Percentiles rank a stretch among this genome's conserved stretches.
phyloP scores from a whole-genome alignment of 2,329 filamentous ascomycete species.

The Botrytis byssoidea region DNA sequence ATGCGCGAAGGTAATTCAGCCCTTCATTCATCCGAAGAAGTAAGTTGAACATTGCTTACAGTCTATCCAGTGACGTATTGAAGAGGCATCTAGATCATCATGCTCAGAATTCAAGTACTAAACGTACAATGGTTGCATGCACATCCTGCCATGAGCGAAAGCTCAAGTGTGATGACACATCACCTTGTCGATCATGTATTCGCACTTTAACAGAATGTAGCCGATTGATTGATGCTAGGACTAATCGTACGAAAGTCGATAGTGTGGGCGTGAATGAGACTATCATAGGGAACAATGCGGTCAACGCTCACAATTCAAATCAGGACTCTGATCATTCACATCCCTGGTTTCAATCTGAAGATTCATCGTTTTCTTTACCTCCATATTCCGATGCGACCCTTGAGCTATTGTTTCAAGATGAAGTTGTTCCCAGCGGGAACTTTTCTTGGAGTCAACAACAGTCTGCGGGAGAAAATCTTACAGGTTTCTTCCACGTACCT shows the following conservation, averaged over 20 bases:
- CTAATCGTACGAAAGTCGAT: neutral
- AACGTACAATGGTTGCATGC: conserved; percentile 44
- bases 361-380: neutral
- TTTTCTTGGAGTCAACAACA: neutral
- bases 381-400: neutral
- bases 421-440: neutral
- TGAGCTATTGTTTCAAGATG: neutral
- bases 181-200: conserved; percentile 42
- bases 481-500: neutral
- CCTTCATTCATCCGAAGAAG: neutral
- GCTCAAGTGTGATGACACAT: conserved; percentile 46
- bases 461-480: no score
- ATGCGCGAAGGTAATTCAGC: conserved; percentile 28
- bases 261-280: neutral
- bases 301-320: neutral
- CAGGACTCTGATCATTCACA: neutral
- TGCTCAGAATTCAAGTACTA: conserved; percentile 29
- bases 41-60: neutral
- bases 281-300: neutral
- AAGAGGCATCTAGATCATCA: conserved; percentile 32
- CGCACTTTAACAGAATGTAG: conserved; percentile 43
- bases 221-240: neutral
- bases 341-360: conserved; percentile 5
- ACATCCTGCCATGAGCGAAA: conserved; percentile 48
- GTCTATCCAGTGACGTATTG: conserved; percentile 28